Conservation (phyloP, 225 moss, liverwort and hornwort species). For the Marchantia paleacea region DNA sequence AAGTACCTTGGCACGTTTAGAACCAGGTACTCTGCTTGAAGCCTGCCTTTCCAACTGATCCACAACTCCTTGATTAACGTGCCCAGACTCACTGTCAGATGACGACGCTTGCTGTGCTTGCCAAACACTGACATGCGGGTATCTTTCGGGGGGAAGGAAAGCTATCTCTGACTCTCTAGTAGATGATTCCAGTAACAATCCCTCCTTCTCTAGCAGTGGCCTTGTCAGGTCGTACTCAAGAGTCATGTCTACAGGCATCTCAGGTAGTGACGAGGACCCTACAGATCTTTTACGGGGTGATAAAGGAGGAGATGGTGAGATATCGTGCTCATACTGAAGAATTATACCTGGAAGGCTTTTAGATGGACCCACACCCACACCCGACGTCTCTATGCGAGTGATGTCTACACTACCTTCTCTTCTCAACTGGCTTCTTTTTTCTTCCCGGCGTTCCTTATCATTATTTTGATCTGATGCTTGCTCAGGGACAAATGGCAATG, state of each 20-base stretch:
- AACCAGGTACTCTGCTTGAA: conserved; percentile 14
- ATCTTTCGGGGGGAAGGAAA: conserved; percentile 9
- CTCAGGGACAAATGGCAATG: conserved; percentile 61
- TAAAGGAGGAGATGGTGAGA: conserved; percentile 18
- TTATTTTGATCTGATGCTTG: conserved; percentile 44
- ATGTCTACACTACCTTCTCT: conserved; percentile 45
- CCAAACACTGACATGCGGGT: not conserved
- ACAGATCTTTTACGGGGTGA: conserved; percentile 37
- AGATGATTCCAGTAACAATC: conserved; percentile 19
- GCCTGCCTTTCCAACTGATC: conserved; percentile 19
- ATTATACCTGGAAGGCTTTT: conserved; percentile 41
- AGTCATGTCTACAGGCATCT: conserved; percentile 22
- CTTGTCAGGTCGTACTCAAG: conserved; percentile 49
- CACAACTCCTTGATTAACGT: conserved; percentile 20
- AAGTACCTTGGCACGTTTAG: conserved; percentile 54
- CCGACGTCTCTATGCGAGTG: conserved; percentile 37
- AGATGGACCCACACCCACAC: conserved; percentile 37
- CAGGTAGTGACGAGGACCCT: conserved; percentile 29
- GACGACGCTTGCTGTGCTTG: conserved; percentile 27
- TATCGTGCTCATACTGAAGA: conserved; percentile 29
- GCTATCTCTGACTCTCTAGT: conserved; percentile 30
- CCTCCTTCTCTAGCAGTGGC: conserved; percentile 38
- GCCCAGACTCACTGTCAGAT: conserved; percentile 46
- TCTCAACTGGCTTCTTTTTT: conserved; percentile 34
- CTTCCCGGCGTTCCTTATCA: conserved; percentile 40